Base-by-base conservation (phyloP, 2,329 filamentous ascomycete genomes). In the Neonectria punicea region DNA sequence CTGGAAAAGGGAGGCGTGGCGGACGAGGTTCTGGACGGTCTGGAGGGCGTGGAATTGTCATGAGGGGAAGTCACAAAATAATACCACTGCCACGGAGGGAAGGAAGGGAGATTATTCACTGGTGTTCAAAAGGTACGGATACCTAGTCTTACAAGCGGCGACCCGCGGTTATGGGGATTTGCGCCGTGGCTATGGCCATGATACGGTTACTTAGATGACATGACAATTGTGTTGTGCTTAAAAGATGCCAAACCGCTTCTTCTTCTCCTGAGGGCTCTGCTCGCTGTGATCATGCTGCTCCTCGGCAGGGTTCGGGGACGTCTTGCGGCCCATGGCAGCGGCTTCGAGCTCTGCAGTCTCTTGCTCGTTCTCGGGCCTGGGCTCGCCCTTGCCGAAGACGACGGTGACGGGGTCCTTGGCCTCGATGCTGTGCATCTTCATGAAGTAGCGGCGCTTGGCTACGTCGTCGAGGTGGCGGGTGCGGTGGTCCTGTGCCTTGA, bases 211-310 rank as follows among this genome's bases (percentile, higher is more conserved):
- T 47, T 43, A 36, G 30, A 47, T 36, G 36, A 60, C 32, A 44
- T 39, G 28, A 47, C 7, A 39, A 47, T 11, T 47, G 32, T 30
- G 22, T 53, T 13, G 14, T 49, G n/a, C 61, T 79, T 77, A 94
- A 86, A 93, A 97, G 74, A 97, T 91, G 14, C 93, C 93, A 73
- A 96, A 83, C 88, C 92, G 94, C 83, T 93, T 94, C 87, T 94
- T 94, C 61, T 89, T 80, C 59, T 72, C 61, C 34, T 71, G 74
- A 51, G 75, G 36, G 14, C 36, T n/a, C 36, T 39, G 36, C 36
- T 39, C 36, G 16, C n/a, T 16, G 5, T 39, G 36, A 6, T n/a
- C 74, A 61, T 74, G 74, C 47, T 74, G 77, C 64, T 73, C 76
- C 36, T 65, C 69, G 46, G 73, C 70, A 10, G 66, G 43, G 66